phyloP scores from a whole-genome alignment of 768 basidiomycete species.

The Phylloporus arenicola region DNA sequence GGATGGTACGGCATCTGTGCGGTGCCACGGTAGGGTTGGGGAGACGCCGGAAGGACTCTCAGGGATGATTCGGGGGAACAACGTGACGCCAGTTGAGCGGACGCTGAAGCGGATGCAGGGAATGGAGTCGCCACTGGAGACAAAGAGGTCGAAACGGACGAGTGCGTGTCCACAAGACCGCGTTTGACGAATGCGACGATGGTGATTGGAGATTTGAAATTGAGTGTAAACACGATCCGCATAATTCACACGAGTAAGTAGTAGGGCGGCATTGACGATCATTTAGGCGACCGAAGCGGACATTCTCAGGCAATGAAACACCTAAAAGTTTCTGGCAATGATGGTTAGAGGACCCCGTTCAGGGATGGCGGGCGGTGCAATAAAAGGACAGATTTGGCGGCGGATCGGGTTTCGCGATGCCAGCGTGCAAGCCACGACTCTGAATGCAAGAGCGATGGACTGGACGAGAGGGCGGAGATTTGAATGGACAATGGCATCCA shows the following conservation, averaged over 20 bases:
- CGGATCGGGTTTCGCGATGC: constrained; percentile 9
- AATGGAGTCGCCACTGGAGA: constrained; percentile 27
- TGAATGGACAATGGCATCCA: too few species aligned
- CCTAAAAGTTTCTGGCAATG: neutral
- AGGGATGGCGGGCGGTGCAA: constrained; percentile 20
- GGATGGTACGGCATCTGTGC: constrained; percentile 11
- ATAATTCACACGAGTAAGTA: too few species aligned
- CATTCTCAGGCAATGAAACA: constrained; percentile 10
- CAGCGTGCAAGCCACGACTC: too few species aligned
- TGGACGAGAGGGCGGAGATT: too few species aligned
- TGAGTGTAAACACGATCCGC: too few species aligned
- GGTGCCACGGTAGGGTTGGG: constrained; percentile 16
- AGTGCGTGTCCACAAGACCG: constrained; percentile 1
- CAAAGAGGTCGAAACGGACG: constrained; percentile 22
- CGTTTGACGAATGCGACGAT: neutral
- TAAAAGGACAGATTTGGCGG: constrained; percentile 4
- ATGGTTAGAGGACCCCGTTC: constrained; percentile 15
- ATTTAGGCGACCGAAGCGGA: neutral
- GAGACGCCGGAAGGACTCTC: constrained; percentile 15
- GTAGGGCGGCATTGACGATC: neutral
- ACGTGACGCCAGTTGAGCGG: constrained; percentile 54
- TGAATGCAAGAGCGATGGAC: too few species aligned
- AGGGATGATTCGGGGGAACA: constrained; percentile 27
- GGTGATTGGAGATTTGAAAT: constrained; percentile 1
- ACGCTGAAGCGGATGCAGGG: constrained; percentile 18